Conservation (phyloP, 1,284 basidiomycete genomes). For the Ceraceosorus guamensis region DNA sequence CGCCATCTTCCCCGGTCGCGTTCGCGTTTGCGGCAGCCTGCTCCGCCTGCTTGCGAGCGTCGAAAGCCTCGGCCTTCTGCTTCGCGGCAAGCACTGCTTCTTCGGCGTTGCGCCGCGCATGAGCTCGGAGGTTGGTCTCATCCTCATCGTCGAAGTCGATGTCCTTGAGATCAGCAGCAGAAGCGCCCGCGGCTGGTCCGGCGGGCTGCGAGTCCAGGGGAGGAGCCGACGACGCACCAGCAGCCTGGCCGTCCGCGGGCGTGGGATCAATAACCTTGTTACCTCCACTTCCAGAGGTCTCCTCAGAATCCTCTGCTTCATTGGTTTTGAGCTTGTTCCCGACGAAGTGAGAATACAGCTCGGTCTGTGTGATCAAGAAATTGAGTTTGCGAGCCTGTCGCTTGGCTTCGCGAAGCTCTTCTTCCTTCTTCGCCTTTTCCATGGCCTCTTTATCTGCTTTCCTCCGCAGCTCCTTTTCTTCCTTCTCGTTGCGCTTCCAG, state of each 20-base stretch:
- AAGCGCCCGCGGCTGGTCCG: constrained; percentile 38
- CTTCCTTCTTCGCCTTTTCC: constrained; percentile 68
- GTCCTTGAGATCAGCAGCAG: constrained; percentile 57
- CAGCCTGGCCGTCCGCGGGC: constrained; percentile 16
- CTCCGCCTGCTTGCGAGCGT: constrained; percentile 69
- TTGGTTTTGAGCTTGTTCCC: constrained; percentile 95
- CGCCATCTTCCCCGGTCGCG: constrained; percentile 24
- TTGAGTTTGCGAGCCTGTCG: constrained; percentile 94
- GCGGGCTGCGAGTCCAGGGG: constrained; percentile 61
- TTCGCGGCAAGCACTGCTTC: constrained; percentile 76
- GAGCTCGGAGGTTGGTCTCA: constrained; percentile 76
- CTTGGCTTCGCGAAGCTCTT: constrained; percentile 91
- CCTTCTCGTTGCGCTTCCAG: constrained; percentile 97
- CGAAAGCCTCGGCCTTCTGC: constrained; percentile 76
- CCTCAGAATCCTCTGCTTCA: constrained; percentile 74
- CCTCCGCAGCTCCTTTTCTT: constrained; percentile 76
- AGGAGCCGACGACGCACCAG: constrained; percentile 34
- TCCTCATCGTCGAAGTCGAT: constrained; percentile 96
- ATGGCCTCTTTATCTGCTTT: constrained; percentile 70
- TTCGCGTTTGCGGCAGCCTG: constrained; percentile 58
- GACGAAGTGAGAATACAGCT: constrained; percentile 98
- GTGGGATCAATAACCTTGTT: constrained; percentile 23
- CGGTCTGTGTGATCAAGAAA: constrained; percentile 97
- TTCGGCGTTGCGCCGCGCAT: constrained; percentile 83
- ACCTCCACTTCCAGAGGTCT: constrained; percentile 49